A percentile compares a stretch with the other conserved stretches of the same genome.
Evolutionary conservation across 305 asterid species (phyloP).

Genomic region (Solanum hybrid): DNA sequence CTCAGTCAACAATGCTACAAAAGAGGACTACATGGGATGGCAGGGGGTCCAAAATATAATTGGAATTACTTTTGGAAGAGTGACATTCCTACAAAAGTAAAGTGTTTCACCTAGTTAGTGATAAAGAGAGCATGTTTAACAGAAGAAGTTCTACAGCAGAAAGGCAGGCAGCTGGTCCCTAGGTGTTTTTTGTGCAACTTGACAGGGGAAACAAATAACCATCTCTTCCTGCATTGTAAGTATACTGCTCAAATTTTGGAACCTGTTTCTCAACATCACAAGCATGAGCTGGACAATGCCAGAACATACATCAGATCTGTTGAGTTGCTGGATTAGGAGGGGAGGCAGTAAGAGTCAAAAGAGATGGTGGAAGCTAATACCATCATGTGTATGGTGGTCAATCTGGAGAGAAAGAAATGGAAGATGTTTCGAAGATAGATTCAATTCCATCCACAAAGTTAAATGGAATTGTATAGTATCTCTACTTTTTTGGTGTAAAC

Average conservation of each 20-base stretch:
- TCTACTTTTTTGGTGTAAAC: background rate
- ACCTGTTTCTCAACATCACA: background rate
- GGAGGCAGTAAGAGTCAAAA: background rate
- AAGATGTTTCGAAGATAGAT: background rate
- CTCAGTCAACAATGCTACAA: background rate
- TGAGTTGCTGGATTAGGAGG: background rate
- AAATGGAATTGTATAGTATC: background rate
- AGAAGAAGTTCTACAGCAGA: background rate
- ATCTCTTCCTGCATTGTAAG: background rate
- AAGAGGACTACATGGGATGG: background rate
- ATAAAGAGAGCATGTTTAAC: background rate
- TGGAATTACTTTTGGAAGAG: background rate
- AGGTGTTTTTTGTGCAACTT: background rate
- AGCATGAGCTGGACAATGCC: background rate
- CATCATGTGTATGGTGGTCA: background rate
- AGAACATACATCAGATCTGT: background rate
- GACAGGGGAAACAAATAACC: background rate
- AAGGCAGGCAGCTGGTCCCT: background rate
- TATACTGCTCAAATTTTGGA: background rate
- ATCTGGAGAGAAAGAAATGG: background rate
- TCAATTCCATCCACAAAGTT: background rate
- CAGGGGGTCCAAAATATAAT: background rate
- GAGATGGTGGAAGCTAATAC: background rate
- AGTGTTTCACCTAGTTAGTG: background rate
- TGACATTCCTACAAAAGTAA: background rate